Conservation (phyloP, 345 rosid genomes). For the Linum usitatissimum region DNA sequence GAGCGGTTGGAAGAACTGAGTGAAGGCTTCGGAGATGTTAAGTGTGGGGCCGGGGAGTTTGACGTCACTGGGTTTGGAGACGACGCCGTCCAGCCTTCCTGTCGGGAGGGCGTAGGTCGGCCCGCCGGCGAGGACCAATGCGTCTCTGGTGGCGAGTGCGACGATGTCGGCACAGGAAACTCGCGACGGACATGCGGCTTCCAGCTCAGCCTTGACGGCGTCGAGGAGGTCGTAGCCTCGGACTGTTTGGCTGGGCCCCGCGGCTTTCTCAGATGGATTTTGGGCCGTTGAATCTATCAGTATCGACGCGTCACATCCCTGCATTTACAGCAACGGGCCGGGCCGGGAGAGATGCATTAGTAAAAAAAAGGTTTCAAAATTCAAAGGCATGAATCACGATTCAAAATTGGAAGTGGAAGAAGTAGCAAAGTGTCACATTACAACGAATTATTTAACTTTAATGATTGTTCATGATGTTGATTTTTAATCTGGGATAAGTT, state of each 20-base stretch:
- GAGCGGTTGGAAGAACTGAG: conserved; percentile 26
- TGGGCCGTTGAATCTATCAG: conserved; percentile 41
- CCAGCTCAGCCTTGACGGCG: conserved; percentile 42
- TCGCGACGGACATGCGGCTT: conserved; percentile 39
- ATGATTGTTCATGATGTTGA: no score
- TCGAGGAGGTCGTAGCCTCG: conserved; percentile 57
- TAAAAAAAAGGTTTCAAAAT: not conserved
- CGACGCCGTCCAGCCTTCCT: conserved; percentile 53
- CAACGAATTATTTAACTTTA: no score
- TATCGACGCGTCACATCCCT: conserved; percentile 83
- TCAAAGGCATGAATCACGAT: not conserved
- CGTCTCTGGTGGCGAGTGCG: conserved; percentile 51
- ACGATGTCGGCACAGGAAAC: conserved; percentile 74
- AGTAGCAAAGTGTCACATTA: no score
- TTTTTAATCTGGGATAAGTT: no score
- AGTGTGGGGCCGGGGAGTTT: conserved; percentile 54
- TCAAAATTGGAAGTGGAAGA: not conserved
- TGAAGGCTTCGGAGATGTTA: conserved; percentile 27
- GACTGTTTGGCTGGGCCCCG: conserved; percentile 57
- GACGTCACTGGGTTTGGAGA: conserved; percentile 33
- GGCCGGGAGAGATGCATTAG: not conserved
- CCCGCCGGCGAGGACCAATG: conserved; percentile 45
- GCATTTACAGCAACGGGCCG: not conserved
- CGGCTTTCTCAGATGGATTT: conserved; percentile 42
- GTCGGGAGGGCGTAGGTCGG: conserved; percentile 40